Evolutionary conservation across 2,329 filamentous ascomycete species (phyloP), one percentile per base, ranked within the genome.

Genomic region (Alternaria longipes): DNA sequence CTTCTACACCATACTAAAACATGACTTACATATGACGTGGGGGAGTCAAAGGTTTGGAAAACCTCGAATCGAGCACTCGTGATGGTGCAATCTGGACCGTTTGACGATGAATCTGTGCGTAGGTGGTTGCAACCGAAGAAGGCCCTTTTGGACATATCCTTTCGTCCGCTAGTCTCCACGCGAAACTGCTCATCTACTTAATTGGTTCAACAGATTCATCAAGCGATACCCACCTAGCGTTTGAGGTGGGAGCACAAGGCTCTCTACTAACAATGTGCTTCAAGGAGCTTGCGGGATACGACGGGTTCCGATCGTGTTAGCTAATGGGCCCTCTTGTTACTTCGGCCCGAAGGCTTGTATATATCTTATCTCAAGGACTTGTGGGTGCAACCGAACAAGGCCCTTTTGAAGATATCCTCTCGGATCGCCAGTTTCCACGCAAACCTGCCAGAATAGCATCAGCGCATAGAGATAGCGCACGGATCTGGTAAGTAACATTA

Each of bases 71-170:
- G 30, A n/a, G 22, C 9, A 8, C 8, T 52, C 30, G 12, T 32
- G 30, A 28, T 24, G 28, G 24, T 18, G 30, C 9, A 18, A 44
- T 28, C 40, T 32, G 32, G n/a, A 24, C 8, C n/a, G 12, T 53
- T 53, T 11, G 28, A 57, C 20, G 41, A 30, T 7, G 34, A 28
- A 24, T 16, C 14, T 52, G 40, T 24, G 22, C 20, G 5, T 24
- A 24, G 20, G 20, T 16, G 36, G 42, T 18, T 26, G 32, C 7
- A 34, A 34, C 56, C 56, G 56, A 47, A 54, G 42, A 59, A 46
- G 56, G 56, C 42, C 56, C 50, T 54, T 59, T 36, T 42, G 26
- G n/a, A 14, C 14, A 58, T 30, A 9, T 40, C 47, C 46, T n/a
- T 52, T 45, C 40, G 18, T 18, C 30, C 47, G 30, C 30, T 45